Base-by-base conservation (phyloP, 257 asterid genomes). In the Solanum ossicruentum region DNA sequence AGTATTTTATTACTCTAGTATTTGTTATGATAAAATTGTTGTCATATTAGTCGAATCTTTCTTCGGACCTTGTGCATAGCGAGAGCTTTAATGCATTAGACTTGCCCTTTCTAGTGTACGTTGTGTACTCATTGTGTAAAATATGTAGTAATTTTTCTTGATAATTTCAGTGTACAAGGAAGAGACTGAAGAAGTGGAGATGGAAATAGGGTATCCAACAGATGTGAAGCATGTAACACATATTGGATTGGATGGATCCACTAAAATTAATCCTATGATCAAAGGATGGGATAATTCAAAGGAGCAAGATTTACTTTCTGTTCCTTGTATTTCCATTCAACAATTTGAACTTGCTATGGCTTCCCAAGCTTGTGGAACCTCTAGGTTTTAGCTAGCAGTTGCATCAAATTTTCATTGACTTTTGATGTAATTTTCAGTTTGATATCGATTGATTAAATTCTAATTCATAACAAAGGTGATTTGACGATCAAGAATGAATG, bases 291-390 rank as follows among this genome's bases (percentile, higher is more conserved):
- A 88, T 54, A 84, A 86, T 87, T 63, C 86, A 8, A 86, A 89
- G 75, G 80, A 92, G 23, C 81, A 87, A 8, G 92, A 87, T 86
- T 80, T 87, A 21, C 77, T 89, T 66, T 85, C 92, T 57, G 80
- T 90, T 41, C 92, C 98, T 82, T 88, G 92, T 1, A 85, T 94
- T 69, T 89, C 97, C 57, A 41, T 89, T 60, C 85, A 85, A 70
- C 91, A 94, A 58, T 92, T 93, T 63, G 92, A 94, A 61, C 85
- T 89, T 61, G 93, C 97, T 28, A 86, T 94, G 98, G 86, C 88
- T 65, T 88, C 92, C 28, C 97, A 93, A 90, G 86, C 95, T 82
- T 71, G 23, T 43, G 66, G 47, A 13, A 49, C 82, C 61, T 75
- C 82, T 75, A 75, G 82, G 61, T 75, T 75, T 75, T 23, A 49